These are phyloP conservation scores for Aspergillus baeticus DNA, from an alignment of 495 filamentous ascomycete species.

Conservation along the genomic window DNA sequence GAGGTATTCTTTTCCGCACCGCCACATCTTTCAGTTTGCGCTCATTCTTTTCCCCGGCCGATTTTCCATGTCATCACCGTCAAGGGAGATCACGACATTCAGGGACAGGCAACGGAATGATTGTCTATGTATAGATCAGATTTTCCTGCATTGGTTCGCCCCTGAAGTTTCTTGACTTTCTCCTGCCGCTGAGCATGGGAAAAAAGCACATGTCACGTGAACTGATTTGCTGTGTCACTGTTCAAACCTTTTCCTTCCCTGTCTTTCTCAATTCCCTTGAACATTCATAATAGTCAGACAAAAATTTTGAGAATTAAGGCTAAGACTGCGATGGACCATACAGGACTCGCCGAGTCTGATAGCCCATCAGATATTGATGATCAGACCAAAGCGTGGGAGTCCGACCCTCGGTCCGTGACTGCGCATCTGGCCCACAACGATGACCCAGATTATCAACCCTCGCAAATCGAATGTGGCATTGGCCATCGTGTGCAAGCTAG, in stretches of 20 bases:
- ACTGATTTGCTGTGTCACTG: slow-evolving; percentile 1
- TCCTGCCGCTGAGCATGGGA: not conserved
- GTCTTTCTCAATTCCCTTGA: not conserved
- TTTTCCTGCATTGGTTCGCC: not conserved
- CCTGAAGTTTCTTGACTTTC: not conserved
- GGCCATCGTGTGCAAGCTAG: slow-evolving; percentile 47
- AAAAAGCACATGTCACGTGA: slow-evolving; percentile 12
- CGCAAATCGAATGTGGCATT: slow-evolving; percentile 37
- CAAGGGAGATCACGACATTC: slow-evolving; percentile 17
- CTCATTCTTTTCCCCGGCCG: not conserved
- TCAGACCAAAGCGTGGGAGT: slow-evolving; percentile 38
- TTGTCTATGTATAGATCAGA: slow-evolving; percentile 5
- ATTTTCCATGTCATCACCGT: slow-evolving; percentile 13
- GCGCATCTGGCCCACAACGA: slow-evolving; percentile 16
- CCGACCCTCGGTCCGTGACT: slow-evolving; percentile 30
- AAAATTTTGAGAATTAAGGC: slow-evolving; percentile 14
- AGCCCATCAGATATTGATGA: slow-evolving; percentile 40
- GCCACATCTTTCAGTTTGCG: slow-evolving; percentile 12
- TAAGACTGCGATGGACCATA: slow-evolving; percentile 34
- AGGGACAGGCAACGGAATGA: not conserved
- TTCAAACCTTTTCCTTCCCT: not conserved
- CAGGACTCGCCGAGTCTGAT: slow-evolving; percentile 37
- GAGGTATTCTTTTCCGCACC: slow-evolving; percentile 7
- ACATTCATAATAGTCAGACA: not conserved
- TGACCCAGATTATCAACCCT: not conserved